Evolutionary conservation across 148 eudicot species (phyloP), one percentile per base, ranked within the genome.

Genomic region (Suaeda aralocaspica): DNA sequence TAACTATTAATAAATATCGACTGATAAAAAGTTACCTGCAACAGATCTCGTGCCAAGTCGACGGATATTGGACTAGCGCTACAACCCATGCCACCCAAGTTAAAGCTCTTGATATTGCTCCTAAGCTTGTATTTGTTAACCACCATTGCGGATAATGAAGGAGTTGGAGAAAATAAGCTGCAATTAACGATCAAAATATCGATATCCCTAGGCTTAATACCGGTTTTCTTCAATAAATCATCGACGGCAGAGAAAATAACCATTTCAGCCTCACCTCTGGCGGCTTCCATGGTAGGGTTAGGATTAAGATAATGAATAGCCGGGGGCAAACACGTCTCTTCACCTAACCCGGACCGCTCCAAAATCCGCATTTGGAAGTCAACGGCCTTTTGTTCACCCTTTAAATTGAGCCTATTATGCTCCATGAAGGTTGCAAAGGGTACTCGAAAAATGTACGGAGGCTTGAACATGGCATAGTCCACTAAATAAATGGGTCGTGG

Each of bases 71-170:
- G 65, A 13, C 88, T 90, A 0, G 87, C 86, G 68, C 88, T 82
- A 52, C 96, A 90, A 7, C 96, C 96, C 96, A 90, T 90, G 1
- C 96, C 96, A 6, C 90, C 82, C 18, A 90, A 63, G 59, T 87
- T 90, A 39, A 67, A 87, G 74, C 88, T 87, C 75, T 72, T 74
- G 46, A 76, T 48, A 36, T 76, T 70, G 24, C 88, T 80, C 49
- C 95, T 72, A 41, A 89, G 56, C 64, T 85, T 87, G 81, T 89
- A 89, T 68, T 87, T 89, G 19, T 89, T 87, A 0, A 87, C 78
- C 24, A 89, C 77, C 96, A 89, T 89, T 5, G 96, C 96, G 0
- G 96, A 87, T 9, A 89, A 72, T 1, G 96, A 89, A 0, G 96
- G 96, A 0, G 90, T 87, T 0, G 96, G 96, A 8, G 86, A 82